Conservation (phyloP, 495 filamentous ascomycete species). For the Daldinia childiae region DNA sequence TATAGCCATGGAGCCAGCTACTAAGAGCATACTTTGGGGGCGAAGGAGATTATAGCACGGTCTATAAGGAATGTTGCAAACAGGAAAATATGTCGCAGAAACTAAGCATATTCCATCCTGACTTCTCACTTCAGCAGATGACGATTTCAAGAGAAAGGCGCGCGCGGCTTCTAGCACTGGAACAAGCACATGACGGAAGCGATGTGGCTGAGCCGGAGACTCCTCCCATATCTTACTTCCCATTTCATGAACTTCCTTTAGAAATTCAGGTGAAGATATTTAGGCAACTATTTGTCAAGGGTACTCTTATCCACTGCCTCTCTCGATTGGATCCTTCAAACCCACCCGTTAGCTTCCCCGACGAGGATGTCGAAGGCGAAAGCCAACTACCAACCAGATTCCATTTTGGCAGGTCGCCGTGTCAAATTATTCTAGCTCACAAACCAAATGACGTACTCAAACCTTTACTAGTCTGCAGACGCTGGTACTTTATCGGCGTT, state of each 20-base stretch:
- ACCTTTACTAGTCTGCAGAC: conserved; percentile 45
- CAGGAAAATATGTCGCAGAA: conserved; percentile 51
- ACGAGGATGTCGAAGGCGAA: not conserved
- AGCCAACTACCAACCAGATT: conserved; percentile 42
- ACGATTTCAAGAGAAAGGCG: not conserved
- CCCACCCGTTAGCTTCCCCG: conserved; percentile 33
- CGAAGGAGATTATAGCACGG: not conserved
- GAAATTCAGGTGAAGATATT: conserved; percentile 47
- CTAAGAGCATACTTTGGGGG: conserved; percentile 11
- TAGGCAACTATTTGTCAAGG: conserved; percentile 39
- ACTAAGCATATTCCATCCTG: conserved; percentile 40
- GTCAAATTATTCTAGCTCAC: conserved; percentile 36
- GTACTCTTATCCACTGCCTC: conserved; percentile 49
- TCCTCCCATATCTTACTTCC: conserved; percentile 10
- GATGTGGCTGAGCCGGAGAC: not conserved
- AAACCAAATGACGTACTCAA: conserved; percentile 43
- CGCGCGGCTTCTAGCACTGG: not conserved
- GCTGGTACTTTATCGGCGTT: conserved; percentile 47
- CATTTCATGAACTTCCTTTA: conserved; percentile 45
- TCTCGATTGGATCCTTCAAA: conserved; percentile 51
- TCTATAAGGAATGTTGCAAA: conserved; percentile 39
- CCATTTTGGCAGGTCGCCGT: conserved; percentile 43
- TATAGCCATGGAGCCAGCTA: conserved; percentile 24
- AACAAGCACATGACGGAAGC: not conserved
- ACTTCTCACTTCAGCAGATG: conserved; percentile 23